Conservation (phyloP, 2,329 filamentous ascomycete genomes). For the Colletotrichum australisinense region DNA sequence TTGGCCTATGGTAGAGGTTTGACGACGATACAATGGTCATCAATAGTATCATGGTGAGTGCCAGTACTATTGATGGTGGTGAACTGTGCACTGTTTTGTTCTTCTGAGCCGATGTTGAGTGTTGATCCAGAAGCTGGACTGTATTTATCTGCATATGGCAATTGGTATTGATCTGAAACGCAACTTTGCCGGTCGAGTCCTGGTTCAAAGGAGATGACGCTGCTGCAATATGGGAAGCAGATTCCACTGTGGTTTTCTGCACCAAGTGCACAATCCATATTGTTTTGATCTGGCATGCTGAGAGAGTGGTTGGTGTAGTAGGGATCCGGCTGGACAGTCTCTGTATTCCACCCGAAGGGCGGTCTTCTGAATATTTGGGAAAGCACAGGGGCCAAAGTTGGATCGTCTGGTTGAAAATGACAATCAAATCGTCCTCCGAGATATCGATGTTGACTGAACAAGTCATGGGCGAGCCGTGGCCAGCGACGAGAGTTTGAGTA, state of each 20-base stretch:
- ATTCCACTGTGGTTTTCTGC: neutral
- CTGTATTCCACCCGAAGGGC: neutral
- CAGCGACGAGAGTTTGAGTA: neutral
- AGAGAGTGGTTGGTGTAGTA: neutral
- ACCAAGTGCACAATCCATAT: neutral
- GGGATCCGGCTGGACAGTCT: neutral
- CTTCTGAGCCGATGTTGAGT: neutral
- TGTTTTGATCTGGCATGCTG: neutral
- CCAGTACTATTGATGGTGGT: neutral
- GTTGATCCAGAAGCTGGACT: neutral
- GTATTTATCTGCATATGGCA: neutral
- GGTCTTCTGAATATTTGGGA: neutral
- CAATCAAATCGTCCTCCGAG: neutral
- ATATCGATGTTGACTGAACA: neutral
- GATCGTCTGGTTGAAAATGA: neutral
- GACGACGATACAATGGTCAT: neutral
- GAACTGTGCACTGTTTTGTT: neutral
- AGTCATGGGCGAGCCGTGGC: neutral
- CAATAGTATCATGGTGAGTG: neutral
- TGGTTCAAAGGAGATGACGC: neutral
- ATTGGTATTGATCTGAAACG: neutral
- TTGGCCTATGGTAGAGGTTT: neutral
- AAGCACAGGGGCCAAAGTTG: neutral
- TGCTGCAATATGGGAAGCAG: neutral
- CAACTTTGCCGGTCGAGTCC: neutral